A percentile compares a stretch with the other conserved stretches of the same genome.
Conservation (phyloP, 495 filamentous ascomycete genomes). For the Xylaria venustula region DNA sequence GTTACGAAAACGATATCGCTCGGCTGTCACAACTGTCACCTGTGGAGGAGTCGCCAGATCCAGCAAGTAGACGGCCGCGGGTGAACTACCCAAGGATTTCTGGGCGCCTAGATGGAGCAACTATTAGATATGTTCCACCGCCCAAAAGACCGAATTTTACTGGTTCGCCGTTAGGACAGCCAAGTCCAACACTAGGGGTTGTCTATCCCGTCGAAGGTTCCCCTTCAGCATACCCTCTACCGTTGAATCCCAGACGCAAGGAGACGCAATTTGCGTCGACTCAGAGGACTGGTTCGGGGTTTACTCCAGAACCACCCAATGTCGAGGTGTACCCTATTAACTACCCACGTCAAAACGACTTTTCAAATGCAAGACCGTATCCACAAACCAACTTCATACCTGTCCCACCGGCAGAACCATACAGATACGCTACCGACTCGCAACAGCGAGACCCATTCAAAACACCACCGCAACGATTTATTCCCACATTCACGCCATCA, state of each 20-base stretch:
- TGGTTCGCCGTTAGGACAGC: conserved; percentile 27
- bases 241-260: conserved; percentile 20
- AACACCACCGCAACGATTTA: neutral
- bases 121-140: conserved; percentile 31
- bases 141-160: conserved; percentile 31
- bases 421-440: neutral
- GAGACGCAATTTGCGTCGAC: conserved; percentile 8
- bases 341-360: neutral
- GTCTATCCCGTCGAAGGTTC: conserved; percentile 11
- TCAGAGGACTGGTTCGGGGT: conserved; percentile 20
- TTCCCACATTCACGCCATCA: neutral
- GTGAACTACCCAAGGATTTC: conserved; percentile 45
- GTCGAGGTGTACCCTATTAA: conserved; percentile 16
- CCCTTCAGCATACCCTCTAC: conserved; percentile 21
- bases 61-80: conserved; percentile 36
- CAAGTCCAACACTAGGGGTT: conserved; percentile 30
- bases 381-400: neutral
- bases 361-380: neutral
- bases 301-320: conserved; percentile 17
- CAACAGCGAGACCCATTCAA: conserved; percentile 6
- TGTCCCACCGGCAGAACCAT: neutral
- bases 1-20: conserved; percentile 13
- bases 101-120: conserved; percentile 23
- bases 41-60: conserved; percentile 41
- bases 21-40: conserved; percentile 40